Evolutionary conservation across 495 filamentous ascomycete genomes (phyloP), one percentile per base, ranked within the genome.

Genomic region (Neurospora sp.): DNA sequence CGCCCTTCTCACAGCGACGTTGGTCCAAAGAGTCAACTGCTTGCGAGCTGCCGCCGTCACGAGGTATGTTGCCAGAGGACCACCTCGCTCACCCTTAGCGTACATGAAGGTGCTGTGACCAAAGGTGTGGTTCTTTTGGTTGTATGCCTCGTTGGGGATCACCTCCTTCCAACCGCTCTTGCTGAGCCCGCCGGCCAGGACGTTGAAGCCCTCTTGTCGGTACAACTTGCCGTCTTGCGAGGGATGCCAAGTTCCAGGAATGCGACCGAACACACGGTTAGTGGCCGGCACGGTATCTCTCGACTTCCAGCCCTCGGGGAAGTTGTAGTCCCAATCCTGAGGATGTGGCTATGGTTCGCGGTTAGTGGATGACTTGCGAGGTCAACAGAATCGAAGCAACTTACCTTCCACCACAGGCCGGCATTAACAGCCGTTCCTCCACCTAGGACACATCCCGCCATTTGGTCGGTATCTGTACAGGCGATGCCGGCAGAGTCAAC

Each of bases 401-500:
- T 76, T 68, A 85, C 83, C 78, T 82, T 85, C 84, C 84, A 87
- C 84, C 84, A 87, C 38, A 87, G 76, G 61, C 85, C 88, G 40
- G 91, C 89, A 76, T 94, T 93, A 74, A 93, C 85, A 10, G 90
- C 90, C 22, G 89, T 89, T 41, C 90, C 90, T 74, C 91, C 92
- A 27, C 92, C 92, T 39, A 94, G 86, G 68, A 93, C 87, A 75
- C 92, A 94, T 39, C 90, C 92, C 61, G 89, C 90, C 87, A 90
- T 92, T 73, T 90, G 88, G 71, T 87, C 88, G 14, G 88, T 89
- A 74, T 93, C 89, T 3, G 86, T 86, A 79, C 91, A 93, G 61
- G 87, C 85, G 79, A 90, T 87, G 72, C 85, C 90, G 39, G 80
- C 81, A 31, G 86, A 89, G 75, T 88, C 85, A 61, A 83, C 83